Base-by-base conservation (phyloP, 768 basidiomycete genomes). In the Epithele typhae region DNA sequence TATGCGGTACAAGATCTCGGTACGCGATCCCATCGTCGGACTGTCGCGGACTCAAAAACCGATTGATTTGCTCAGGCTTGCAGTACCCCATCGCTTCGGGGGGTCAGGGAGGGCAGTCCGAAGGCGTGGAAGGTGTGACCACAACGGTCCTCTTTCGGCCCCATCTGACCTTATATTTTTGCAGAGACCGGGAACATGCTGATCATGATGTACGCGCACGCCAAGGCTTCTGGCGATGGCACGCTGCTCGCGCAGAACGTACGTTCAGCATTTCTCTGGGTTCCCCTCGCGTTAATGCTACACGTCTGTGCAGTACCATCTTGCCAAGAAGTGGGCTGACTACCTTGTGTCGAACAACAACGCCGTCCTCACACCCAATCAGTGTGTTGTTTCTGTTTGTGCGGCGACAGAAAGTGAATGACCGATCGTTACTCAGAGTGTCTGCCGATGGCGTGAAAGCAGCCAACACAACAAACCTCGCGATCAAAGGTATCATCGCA, bases 401-500 rank as follows among this genome's bases (percentile, higher is more conserved):
- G 21, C 12, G 2, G n/a, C 38, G 35, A 36, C 12, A n/a, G 9
- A n/a, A 8, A 7, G 35, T 14, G 35, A 36, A 7, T 36, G 35
- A 36, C 7, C 3, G 11, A 7, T 27, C 11, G 17, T 37, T 6
- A 3, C n/a, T 30, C 27, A 30, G 27, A 30, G 14, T 14, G 8
- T 30, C 27, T 8, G 47, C 51, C 2, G 53, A 60, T 41, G 9
- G 11, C 2, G 18, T 35, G 10, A 22, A 40, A 5, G 45, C 18
- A 15, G 71, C 71, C 7, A 84, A 84, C 54, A 79, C 82, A 56
- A 84, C 82, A 11, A 84, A 84, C 55, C 68, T 84, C 21, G 83
- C 82, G 6, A 78, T 84, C 64, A 87, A 86, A 55, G 35, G 35
- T 6, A 76, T 77, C 40, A 45, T 37, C 38, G 40, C 37, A 37